Evolutionary conservation across 257 asterid genomes (phyloP), one percentile per base, ranked within the genome.

Genomic region (Solanum etuberosum): DNA sequence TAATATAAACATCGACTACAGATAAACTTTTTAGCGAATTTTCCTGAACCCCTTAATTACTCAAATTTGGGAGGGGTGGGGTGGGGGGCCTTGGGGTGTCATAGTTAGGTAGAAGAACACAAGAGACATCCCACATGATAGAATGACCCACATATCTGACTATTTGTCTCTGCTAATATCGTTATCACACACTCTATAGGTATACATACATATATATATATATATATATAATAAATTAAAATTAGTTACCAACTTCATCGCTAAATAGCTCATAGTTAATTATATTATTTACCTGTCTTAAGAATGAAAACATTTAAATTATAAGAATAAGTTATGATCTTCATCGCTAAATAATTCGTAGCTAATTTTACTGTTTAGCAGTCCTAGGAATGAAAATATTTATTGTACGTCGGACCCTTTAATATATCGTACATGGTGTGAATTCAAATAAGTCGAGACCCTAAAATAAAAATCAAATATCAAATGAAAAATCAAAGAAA

Each of bases 71-170:
- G 42, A 15, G 74, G 72, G 16, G 5, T 2, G 2, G 15, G 5
- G 9, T 13, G 32, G 57, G 7, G 35, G 61, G 25, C 6, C 21
- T 6, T 2, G 23, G 74, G 23, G 12, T 67, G 34, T 25, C 31
- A 13, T 13, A 38, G 90, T 89, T 89, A 80, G 92, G 92, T 89
- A 88, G 71, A 92, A 85, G 70, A 57, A 72, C 86, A 82, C 72
- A 71, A 83, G 68, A 81, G 85, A 90, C 94, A 91, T 87, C 92
- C 90, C 92, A 92, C 93, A 88, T 92, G 94, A 89, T 83, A 31
- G 27, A n/a, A 76, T 82, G 94, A 87, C 93, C 94, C 92, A 92
- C 90, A 61, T 71, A 73, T 84, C 90, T 65, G 85, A 89, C 89
- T 74, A 83, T 71, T 27, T 87, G 93, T 92, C 91, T 87, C 91